Evolutionary conservation across 495 filamentous ascomycete genomes (phyloP).

Genomic region (Melanomma pulvis-pyrius): DNA sequence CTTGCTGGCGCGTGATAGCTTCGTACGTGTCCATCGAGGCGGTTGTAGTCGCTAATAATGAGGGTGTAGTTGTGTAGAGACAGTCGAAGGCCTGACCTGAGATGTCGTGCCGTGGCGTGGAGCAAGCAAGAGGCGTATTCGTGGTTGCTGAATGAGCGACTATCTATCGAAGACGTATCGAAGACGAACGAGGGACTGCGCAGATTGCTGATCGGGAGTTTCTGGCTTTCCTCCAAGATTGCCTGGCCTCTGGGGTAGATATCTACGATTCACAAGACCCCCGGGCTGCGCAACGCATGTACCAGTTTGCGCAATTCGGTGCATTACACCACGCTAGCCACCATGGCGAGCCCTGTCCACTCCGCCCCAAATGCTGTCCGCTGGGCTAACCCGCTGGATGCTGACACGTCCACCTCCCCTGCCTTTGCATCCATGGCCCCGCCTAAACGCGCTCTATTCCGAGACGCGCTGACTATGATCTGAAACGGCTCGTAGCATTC

Average conservation of each 20-base stretch:
- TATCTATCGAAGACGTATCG: neutral
- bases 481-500: neutral
- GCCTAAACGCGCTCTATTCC: neutral
- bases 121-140: neutral
- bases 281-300: neutral
- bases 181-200: neutral
- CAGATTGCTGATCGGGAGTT: slow-evolving; percentile 1
- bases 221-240: neutral
- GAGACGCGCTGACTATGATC: neutral
- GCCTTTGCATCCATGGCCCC: neutral
- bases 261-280: neutral
- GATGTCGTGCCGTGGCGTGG: neutral
- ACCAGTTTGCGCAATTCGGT: neutral
- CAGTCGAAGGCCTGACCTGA: neutral
- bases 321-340: neutral
- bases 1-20: slow-evolving; percentile 61
- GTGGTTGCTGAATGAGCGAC: neutral
- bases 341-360: neutral
- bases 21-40: slow-evolving; percentile 12
- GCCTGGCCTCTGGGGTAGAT: neutral
- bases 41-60: neutral
- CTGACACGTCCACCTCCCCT: neutral
- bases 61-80: neutral
- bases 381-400: neutral
- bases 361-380: slow-evolving; percentile 6